Conservation (phyloP, 2,329 filamentous ascomycete genomes). For the Grosmannia clavigera region DNA sequence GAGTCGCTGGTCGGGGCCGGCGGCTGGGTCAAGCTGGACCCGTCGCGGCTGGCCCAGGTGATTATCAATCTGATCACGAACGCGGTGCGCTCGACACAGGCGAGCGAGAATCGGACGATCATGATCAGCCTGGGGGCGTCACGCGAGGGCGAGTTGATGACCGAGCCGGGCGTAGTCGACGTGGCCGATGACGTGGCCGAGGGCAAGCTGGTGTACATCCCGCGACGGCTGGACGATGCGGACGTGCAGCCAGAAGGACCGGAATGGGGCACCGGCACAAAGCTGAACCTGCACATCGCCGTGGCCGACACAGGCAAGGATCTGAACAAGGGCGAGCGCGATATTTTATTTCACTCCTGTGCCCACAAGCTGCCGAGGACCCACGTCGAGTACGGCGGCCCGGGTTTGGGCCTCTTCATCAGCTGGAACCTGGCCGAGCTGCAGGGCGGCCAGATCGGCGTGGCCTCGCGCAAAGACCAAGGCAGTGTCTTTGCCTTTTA, state of each 20-base stretch:
- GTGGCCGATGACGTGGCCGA: not conserved
- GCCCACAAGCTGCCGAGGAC: constrained; percentile 64
- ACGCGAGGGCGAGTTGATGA: constrained; percentile 10
- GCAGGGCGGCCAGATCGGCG: constrained; percentile 67
- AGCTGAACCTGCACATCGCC: constrained; percentile 59
- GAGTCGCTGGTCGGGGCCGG: constrained; percentile 45
- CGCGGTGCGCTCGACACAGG: constrained; percentile 52
- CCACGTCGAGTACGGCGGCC: constrained; percentile 67
- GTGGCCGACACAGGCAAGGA: constrained; percentile 63
- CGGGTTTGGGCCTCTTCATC: constrained; percentile 66
- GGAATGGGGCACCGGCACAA: constrained; percentile 62
- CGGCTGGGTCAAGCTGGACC: constrained; percentile 59
- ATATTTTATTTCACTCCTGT: constrained; percentile 66
- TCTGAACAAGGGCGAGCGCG: constrained; percentile 56
- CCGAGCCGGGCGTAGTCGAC: not conserved
- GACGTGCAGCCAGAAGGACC: constrained; percentile 34
- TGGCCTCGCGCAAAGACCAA: constrained; percentile 51
- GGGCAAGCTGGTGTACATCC: constrained; percentile 37
- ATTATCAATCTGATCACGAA: constrained; percentile 65
- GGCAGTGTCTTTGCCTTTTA: constrained; percentile 71
- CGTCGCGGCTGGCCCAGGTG: constrained; percentile 59
- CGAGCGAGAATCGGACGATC: constrained; percentile 46
- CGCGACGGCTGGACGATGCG: constrained; percentile 26
- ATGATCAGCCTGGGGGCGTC: constrained; percentile 54
- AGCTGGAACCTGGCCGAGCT: constrained; percentile 63